These are phyloP conservation scores for Microsporum canis DNA, from an alignment of 2,329 filamentous ascomycete species.

Conservation along the genomic window DNA sequence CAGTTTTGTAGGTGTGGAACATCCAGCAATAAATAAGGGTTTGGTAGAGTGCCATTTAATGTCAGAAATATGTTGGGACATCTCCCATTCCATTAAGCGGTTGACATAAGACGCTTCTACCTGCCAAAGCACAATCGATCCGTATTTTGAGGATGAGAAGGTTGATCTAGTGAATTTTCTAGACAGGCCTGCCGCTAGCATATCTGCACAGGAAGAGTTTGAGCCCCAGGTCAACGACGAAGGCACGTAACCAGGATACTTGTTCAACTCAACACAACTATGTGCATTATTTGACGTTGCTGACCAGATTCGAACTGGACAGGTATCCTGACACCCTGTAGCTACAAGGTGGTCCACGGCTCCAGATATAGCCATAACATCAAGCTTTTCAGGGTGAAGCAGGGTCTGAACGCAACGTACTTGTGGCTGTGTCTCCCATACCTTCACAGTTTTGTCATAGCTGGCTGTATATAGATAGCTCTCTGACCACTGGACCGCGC, in stretches of 20 bases:
- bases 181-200: constrained; percentile 46
- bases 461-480: constrained; percentile 43
- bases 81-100: constrained; percentile 19
- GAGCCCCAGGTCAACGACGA: constrained; percentile 41
- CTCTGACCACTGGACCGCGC: constrained; percentile 43
- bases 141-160: constrained; percentile 11
- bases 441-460: constrained; percentile 45
- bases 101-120: constrained; percentile 32
- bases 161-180: constrained; percentile 23
- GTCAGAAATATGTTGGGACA: constrained; percentile 47
- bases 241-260: constrained; percentile 18
- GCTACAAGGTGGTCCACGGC: constrained; percentile 34
- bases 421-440: constrained; percentile 39
- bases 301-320: constrained; percentile 27
- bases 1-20: constrained; percentile 16
- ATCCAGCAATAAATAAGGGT: constrained; percentile 41
- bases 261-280: background rate
- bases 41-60: constrained; percentile 44
- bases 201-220: constrained; percentile 25
- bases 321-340: constrained; percentile 34
- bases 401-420: constrained; percentile 28
- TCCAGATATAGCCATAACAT: constrained; percentile 39
- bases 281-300: background rate
- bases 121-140: background rate
- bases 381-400: constrained; percentile 38